A percentile compares a stretch with the other conserved stretches of the same genome.
phyloP scores from a whole-genome alignment of 2,329 filamentous ascomycete species.

The Fusarium penzigii region DNA sequence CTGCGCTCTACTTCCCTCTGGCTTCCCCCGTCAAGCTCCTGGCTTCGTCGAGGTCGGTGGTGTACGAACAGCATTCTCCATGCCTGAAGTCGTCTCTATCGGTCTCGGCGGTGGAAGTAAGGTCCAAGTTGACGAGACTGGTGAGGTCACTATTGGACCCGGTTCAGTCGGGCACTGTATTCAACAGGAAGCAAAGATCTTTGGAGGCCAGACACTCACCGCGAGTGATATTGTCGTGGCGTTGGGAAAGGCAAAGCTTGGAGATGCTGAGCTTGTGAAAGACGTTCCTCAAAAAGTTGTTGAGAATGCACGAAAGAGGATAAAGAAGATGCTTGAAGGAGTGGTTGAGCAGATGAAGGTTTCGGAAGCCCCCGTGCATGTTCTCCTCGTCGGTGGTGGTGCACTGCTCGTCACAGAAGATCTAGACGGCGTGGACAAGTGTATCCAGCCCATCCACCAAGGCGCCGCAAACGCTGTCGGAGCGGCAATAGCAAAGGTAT shows the following conservation, averaged over 20 bases:
- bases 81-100: slow-evolving; percentile 58
- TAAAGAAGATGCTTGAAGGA: slow-evolving; percentile 49
- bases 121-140: slow-evolving; percentile 24
- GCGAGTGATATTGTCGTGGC: slow-evolving; percentile 53
- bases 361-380: slow-evolving; percentile 50
- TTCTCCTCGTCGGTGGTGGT: slow-evolving; percentile 60
- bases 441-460: slow-evolving; percentile 52
- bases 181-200: slow-evolving; percentile 47
- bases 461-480: slow-evolving; percentile 62
- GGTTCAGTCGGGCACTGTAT: slow-evolving; percentile 57
- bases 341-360: slow-evolving; percentile 59
- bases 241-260: slow-evolving; percentile 33
- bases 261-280: slow-evolving; percentile 31
- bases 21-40: slow-evolving; percentile 60
- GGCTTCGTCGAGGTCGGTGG: slow-evolving; percentile 60
- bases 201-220: slow-evolving; percentile 55
- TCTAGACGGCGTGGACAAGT: slow-evolving; percentile 50
- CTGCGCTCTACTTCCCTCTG: slow-evolving; percentile 56
- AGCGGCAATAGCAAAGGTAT: slow-evolving; percentile 58
- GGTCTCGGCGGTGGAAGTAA: slow-evolving; percentile 56
- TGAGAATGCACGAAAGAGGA: slow-evolving; percentile 31
- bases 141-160: slow-evolving; percentile 50
- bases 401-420: slow-evolving; percentile 50
- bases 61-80: slow-evolving; percentile 59
- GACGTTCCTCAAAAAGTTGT: slow-evolving; percentile 25